Percentiles rank a stretch among this genome's conserved stretches.
These are phyloP conservation scores for Centrapalus pauciflorus DNA, from an alignment of 129 eudicot species.

Conservation along the genomic window DNA sequence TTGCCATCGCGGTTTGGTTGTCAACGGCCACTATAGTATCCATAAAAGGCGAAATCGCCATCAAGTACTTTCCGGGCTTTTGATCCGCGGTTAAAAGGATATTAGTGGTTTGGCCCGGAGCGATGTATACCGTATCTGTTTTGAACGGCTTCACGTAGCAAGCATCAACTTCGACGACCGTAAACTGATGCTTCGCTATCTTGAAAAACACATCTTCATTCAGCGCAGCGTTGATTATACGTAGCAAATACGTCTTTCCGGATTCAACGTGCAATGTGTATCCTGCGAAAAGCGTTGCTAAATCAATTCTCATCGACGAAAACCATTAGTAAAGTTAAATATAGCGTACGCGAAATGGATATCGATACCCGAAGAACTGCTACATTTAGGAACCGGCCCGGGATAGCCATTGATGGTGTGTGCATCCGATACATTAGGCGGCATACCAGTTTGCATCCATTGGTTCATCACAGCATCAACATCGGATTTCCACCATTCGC, in stretches of 20 bases:
- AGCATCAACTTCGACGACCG: slow-evolving; percentile 81
- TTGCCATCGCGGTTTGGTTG: slow-evolving; percentile 48
- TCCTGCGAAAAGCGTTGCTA: slow-evolving; percentile 29
- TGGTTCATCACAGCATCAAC: slow-evolving; percentile 61
- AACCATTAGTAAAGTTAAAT: too few relatives aligned
- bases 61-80: slow-evolving; percentile 46
- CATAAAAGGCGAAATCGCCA: slow-evolving; percentile 75
- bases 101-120: slow-evolving; percentile 83
- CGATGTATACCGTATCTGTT: slow-evolving; percentile 64
- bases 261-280: slow-evolving; percentile 52
- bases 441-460: slow-evolving; percentile 47
- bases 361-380: slow-evolving; percentile 42
- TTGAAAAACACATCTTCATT: slow-evolving; percentile 77
- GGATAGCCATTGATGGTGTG: slow-evolving; percentile 74
- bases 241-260: slow-evolving; percentile 64
- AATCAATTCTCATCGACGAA: too few relatives aligned
- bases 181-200: slow-evolving; percentile 57
- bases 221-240: slow-evolving; percentile 77
- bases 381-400: slow-evolving; percentile 65
- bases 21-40: slow-evolving; percentile 64
- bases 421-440: slow-evolving; percentile 90
- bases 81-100: slow-evolving; percentile 63
- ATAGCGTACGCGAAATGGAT: not conserved
- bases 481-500: slow-evolving; percentile 94
- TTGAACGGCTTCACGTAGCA: slow-evolving; percentile 59